Evolutionary conservation across 1,139 yeast species (phyloP).

Genomic region (Sugiyamaella sp.): DNA sequence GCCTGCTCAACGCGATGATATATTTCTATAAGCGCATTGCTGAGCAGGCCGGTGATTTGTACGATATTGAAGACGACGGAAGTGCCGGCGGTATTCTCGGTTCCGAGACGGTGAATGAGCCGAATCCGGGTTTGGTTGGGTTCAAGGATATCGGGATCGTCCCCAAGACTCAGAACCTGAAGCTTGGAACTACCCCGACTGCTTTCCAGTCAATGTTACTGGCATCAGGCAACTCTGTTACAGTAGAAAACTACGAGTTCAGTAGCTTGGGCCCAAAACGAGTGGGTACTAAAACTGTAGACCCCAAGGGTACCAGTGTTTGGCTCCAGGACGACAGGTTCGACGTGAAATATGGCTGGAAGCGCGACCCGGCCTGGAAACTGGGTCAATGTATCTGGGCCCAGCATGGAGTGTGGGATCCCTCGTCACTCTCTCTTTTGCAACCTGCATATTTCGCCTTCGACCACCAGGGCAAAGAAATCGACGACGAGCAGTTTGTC

Average conservation of each 20-base stretch:
- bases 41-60: constrained; percentile 54
- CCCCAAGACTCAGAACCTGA: constrained; percentile 39
- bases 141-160: constrained; percentile 37
- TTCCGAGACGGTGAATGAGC: constrained; percentile 82
- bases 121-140: constrained; percentile 46
- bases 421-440: constrained; percentile 44
- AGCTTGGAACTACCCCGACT: constrained; percentile 41
- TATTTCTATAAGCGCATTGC: constrained; percentile 56
- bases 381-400: constrained; percentile 77
- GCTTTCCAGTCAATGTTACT: constrained; percentile 46
- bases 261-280: constrained; percentile 75
- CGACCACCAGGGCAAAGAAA: constrained; percentile 47
- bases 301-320: constrained; percentile 66
- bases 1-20: constrained; percentile 56
- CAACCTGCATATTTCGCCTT: constrained; percentile 51
- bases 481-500: constrained; percentile 63
- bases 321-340: constrained; percentile 55
- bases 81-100: constrained; percentile 55
- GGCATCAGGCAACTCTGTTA: constrained; percentile 72
- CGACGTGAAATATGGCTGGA: constrained; percentile 69
- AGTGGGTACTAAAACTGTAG: constrained; percentile 56
- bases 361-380: constrained; percentile 61
- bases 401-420: constrained; percentile 74
- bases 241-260: constrained; percentile 67
- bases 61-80: constrained; percentile 40